Evolutionary conservation across 805 yeast species (phyloP), one percentile per base, ranked within the genome.

Genomic region (Metschnikowia chrysomelidarum): DNA sequence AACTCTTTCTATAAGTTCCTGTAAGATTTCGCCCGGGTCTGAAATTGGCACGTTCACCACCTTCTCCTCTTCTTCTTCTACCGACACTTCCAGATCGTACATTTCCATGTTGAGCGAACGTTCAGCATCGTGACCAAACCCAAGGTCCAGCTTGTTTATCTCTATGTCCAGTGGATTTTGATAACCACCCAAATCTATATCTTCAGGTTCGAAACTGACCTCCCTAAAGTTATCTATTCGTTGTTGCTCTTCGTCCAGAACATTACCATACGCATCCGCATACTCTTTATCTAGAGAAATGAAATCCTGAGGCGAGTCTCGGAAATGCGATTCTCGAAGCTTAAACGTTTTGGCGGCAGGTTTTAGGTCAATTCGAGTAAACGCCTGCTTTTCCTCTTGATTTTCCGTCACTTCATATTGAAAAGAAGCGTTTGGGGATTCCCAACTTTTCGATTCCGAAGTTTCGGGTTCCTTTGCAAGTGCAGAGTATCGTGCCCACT

Each of bases 301-400:
- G 4, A 24, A 22, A 7, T 19, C 39, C 11, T 19, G 12, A 1
- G 33, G 34, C 4, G 20, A 5, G 11, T 44, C 49, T 15, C 47
- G 23, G 32, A 47, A 47, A 16, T 47, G 38, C 18, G 41, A 27
- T 18, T 34, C 36, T 12, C 22, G 24, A 9, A 47, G 37, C 23
- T 36, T 19, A 17, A 47, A 47, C 7, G 47, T 44, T 7, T 28
- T 27, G 11, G 33, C 24, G 3, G n/a, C n/a, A n/a, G 20, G 9
- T n/a, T 23, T 19, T 11, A 22, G 19, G 14, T 28, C 18, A 13
- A 34, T 19, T 18, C 14, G 31, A 7, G 36, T 39, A 26, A 24
- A 51, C 8, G 57, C 46, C 12, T 28, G 57, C 16, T 59, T 68
- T 6, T 36, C 40, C n/a, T n/a, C n/a, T n/a, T n/a, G n/a, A n/a